A percentile compares a stretch with the other conserved stretches of the same genome.
These are phyloP conservation scores for Spizellomyces punctatus DNA, from an alignment of 192 early-diverging fungal genomes.

Conservation along the genomic window DNA sequence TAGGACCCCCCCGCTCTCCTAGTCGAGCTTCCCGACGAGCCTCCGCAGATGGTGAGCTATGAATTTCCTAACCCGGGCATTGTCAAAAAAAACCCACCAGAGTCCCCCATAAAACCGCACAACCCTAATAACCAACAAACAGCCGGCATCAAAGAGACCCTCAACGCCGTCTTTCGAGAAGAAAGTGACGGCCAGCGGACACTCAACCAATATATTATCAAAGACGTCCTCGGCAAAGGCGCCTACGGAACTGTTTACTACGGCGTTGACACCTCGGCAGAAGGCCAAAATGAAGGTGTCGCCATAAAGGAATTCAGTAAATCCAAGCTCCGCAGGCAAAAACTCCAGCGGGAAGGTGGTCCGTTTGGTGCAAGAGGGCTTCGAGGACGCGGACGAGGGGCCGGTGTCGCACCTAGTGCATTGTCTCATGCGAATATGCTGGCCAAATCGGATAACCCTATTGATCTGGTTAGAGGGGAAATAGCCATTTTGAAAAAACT, in stretches of 20 bases:
- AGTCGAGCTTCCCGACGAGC: too few relatives aligned
- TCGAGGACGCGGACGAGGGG: constrained; percentile 43
- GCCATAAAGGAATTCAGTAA: constrained; percentile 97
- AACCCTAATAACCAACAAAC: too few relatives aligned
- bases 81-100: too few relatives aligned
- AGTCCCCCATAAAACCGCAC: too few relatives aligned
- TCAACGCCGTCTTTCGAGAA: constrained; percentile 71
- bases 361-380: constrained; percentile 45
- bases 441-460: constrained; percentile 69
- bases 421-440: constrained; percentile 57
- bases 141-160: constrained; percentile 47
- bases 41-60: too few relatives aligned
- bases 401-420: constrained; percentile 22
- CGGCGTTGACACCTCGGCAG: constrained; percentile 59
- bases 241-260: constrained; percentile 88
- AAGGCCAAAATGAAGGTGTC: constrained; percentile 49
- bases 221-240: constrained; percentile 79
- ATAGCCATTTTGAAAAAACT: constrained; percentile 95
- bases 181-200: constrained; percentile 69
- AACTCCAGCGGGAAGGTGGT: constrained; percentile 62
- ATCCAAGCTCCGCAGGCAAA: constrained; percentile 67
- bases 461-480: constrained; percentile 85
- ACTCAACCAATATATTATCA: constrained; percentile 83
- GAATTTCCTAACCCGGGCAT: too few relatives aligned
- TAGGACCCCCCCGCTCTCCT: too few relatives aligned